These are phyloP conservation scores for Juglanconis oblonga DNA, from an alignment of 2,329 filamentous ascomycete genomes.

Conservation along the genomic window DNA sequence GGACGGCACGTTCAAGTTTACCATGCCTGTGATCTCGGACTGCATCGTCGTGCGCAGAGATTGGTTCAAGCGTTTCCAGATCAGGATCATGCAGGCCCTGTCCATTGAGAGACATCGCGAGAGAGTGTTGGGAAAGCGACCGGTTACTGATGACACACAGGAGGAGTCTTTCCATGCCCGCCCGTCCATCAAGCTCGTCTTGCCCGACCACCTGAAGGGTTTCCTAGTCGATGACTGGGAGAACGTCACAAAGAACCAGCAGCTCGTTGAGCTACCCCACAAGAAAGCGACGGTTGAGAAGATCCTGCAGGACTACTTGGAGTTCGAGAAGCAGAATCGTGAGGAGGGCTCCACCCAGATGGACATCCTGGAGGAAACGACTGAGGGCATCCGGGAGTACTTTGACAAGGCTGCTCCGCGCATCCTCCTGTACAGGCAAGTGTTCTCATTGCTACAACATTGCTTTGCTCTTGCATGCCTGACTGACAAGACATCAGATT, in stretches of 20 bases:
- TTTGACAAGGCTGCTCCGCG: conserved; percentile 88
- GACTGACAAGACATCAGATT: conserved; percentile 54
- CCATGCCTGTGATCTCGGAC: not conserved
- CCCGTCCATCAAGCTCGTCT: conserved; percentile 79
- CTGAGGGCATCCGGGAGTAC: conserved; percentile 84
- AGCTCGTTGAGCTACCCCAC: conserved; percentile 82
- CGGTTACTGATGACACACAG: conserved; percentile 42
- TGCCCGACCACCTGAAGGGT: conserved; percentile 88
- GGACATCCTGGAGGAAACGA: conserved; percentile 86
- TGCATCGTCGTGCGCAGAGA: not conserved
- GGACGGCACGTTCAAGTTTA: too few species aligned
- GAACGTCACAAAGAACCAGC: conserved; percentile 92
- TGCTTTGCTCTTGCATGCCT: not conserved
- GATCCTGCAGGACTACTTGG: conserved; percentile 79
- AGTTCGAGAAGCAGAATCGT: conserved; percentile 65
- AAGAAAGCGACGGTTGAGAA: conserved; percentile 64
- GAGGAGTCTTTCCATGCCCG: conserved; percentile 84
- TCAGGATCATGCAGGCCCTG: not conserved
- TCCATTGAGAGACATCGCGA: not conserved
- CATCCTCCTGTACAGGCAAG: conserved; percentile 77
- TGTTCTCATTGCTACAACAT: not conserved
- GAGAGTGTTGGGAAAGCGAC: not conserved
- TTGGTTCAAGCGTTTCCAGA: not conserved
- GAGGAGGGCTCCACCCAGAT: conserved; percentile 65
- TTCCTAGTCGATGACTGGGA: conserved; percentile 98